Base-by-base conservation (phyloP, 2,329 filamentous ascomycete genomes). In the Pseudogymnoascus sp. region DNA sequence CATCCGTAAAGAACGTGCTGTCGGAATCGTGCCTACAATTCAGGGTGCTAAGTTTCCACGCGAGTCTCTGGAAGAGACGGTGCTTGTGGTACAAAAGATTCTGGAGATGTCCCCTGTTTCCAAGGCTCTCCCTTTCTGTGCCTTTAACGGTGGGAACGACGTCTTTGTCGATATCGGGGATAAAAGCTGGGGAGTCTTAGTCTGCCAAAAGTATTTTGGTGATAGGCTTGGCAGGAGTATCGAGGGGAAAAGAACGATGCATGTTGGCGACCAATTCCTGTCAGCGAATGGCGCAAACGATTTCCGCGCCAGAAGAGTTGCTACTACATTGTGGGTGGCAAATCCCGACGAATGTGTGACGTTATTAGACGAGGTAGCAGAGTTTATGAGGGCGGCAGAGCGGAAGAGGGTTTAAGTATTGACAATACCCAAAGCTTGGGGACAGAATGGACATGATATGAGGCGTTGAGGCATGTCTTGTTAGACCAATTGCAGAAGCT, bases 141-240 rank as follows among this genome's bases (percentile, higher is more conserved):
- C 94, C 21, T 99, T 99, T 79, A 99, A 99, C 74, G 94, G 93
- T 60, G 94, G 94, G 9, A 93, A 94, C 64, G 94, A 99, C 73
- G 92, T 97, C 41, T 99, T 99, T 75, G 92, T 99, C 60, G 94
- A 99, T 40, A 97, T 99, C 70, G 94, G 94, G 61, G 94, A 99
- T 77, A 99, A 99, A 77, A 92, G 88, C 60, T 96, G 92, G 89
- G 94, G 94, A 66, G 94, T 99, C 2, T 82, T 89, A 35, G 91
- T 92, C 3, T 97, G 92, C 72, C 94, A 99, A 77, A 83, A 87
- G 62, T 96, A 91, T 79, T 96, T 97, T 72, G 89, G 88, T 21
- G 64, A 60, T 5, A 54, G 47, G 15, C 63, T 63, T 35, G 60
- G 62, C 29, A 63, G 61, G n/a, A 66, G 70, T 37, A 85, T 97